Conservation (phyloP, 1,284 basidiomycete genomes). For the Coniferiporia weirii region DNA sequence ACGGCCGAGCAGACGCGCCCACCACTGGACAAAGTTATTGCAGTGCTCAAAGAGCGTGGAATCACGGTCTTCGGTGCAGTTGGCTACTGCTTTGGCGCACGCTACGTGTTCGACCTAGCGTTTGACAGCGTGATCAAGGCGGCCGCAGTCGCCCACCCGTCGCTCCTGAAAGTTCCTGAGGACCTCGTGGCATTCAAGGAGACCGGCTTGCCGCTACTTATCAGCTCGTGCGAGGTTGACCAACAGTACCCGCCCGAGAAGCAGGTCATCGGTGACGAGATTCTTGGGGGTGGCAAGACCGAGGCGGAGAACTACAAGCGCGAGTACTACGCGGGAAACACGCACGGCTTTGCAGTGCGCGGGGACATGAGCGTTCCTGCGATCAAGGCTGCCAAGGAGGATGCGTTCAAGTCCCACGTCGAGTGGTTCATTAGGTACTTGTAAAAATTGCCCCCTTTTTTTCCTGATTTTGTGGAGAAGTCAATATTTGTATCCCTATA, state of each 20-base stretch:
- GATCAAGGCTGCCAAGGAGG: conserved; percentile 36
- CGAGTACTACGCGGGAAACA: conserved; percentile 48
- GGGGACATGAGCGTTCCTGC: conserved; percentile 34
- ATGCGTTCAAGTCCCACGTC: conserved; percentile 35
- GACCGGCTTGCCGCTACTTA: conserved; percentile 51
- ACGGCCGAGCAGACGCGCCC: conserved; percentile 42
- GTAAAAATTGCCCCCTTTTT: conserved; percentile 17
- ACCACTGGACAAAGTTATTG: conserved; percentile 50
- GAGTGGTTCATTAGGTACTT: conserved; percentile 32
- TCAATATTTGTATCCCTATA: not conserved
- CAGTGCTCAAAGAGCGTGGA: conserved; percentile 51
- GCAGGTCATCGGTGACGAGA: conserved; percentile 45
- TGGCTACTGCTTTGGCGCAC: conserved; percentile 69
- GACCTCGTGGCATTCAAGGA: conserved; percentile 56
- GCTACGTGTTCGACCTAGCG: conserved; percentile 63
- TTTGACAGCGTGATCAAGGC: conserved; percentile 54
- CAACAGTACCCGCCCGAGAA: conserved; percentile 43
- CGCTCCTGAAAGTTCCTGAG: conserved; percentile 54
- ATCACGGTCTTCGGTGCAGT: conserved; percentile 54
- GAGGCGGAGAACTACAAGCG: conserved; percentile 50
- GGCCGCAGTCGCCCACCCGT: conserved; percentile 61
- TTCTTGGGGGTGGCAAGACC: conserved; percentile 50
- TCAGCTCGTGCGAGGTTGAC: conserved; percentile 59
- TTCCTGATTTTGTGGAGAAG: not conserved
- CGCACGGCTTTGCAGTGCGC: conserved; percentile 53